Conservation (phyloP, 202 grass and related monocot genomes). For the Schoenoplectus triqueter region DNA sequence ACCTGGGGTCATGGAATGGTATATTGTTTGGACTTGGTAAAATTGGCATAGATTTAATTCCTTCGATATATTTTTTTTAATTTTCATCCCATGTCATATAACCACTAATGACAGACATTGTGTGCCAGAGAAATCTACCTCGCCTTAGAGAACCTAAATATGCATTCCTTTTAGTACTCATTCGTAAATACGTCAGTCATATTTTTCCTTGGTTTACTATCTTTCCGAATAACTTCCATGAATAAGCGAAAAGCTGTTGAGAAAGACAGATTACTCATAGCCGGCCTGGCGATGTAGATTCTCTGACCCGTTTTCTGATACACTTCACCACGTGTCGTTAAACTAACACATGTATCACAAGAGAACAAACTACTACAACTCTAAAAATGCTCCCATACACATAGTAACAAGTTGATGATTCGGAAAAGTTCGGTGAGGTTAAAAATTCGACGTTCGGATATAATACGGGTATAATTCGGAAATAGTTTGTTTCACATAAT, state of each 20-base stretch:
- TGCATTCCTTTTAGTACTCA: not conserved
- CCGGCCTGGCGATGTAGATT: not conserved
- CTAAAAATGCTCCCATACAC: too few relatives aligned
- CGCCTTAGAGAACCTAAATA: not conserved
- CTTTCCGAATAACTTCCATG: not conserved
- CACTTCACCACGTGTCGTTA: not conserved
- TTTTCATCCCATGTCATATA: not conserved
- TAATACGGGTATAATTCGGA: too few relatives aligned
- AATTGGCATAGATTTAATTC: not conserved
- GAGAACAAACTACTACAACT: too few relatives aligned
- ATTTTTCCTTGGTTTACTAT: not conserved
- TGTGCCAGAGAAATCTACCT: too few relatives aligned
- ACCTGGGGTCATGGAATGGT: not conserved
- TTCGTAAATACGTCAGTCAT: not conserved
- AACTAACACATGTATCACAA: not conserved
- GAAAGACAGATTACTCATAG: not conserved
- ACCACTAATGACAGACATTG: not conserved
- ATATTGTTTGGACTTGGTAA: not conserved
- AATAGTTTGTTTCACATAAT: too few relatives aligned
- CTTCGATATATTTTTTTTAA: not conserved
- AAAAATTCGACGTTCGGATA: too few relatives aligned
- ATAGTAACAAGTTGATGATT: too few relatives aligned
- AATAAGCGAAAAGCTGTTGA: not conserved
- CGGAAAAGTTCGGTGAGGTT: too few relatives aligned
- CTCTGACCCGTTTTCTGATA: not conserved